Evolutionary conservation across 2,329 filamentous ascomycete species (phyloP), one percentile per base, ranked within the genome.

Genomic region (Venturia effusa): DNA sequence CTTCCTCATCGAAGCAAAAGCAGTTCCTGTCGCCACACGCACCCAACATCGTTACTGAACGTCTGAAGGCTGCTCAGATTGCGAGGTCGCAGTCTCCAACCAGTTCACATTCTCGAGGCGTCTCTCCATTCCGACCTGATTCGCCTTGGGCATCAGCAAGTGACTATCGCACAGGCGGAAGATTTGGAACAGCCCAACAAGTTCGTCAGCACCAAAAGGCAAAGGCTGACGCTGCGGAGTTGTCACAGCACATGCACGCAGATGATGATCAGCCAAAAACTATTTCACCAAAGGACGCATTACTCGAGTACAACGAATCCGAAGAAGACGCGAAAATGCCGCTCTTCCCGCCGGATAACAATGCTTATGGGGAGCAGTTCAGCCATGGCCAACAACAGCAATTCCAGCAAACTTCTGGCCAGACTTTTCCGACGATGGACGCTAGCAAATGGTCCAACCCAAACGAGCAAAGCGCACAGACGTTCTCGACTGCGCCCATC

Each of bases 261-360:
- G 71, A 73, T 59, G 71, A 74, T 60, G 69, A 67, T 62, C 73
- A 81, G 30, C 81, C 85, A 1, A 90, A 90, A 75, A 96, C 93
- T 0, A 96, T 99, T 59, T 97, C 93, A 1, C 94, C 93, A 30
- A 95, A 96, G 76, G 93, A 97, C 70, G 90, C 92, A 1, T 77
- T 96, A 66, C 77, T 97, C 61, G 92, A 97, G 66, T 96, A 92
- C 72, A 84, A 88, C 66, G 90, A 94, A 45, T 75, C 80, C 0
- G 89, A 92, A 2, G 86, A 88, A 22, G 87, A 88, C 59, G 77
- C 83, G 4, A 85, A 85, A 65, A 85, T 88, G 69, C 86, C 90
- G 15, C 77, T 96, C 24, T 96, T 96, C 71, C 84, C 89, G 7
- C 45, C 48, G 39, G 72, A 73, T 13, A 73, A 76, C 65, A 68